Base-by-base conservation (phyloP, 768 basidiomycete species). In the Lactifluus hygrophoroides region DNA sequence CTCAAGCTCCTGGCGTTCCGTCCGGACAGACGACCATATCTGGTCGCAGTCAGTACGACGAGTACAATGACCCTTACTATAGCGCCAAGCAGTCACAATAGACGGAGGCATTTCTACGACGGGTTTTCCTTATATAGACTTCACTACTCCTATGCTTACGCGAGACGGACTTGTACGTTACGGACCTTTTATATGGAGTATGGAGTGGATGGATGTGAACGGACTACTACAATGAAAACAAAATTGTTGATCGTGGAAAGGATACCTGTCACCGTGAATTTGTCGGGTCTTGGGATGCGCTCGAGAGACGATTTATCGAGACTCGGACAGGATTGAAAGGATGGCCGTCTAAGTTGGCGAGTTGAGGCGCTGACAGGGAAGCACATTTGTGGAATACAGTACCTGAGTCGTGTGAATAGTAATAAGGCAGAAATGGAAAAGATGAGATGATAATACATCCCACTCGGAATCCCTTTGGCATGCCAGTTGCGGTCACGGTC, bases 51-150 rank as follows among this genome's bases (percentile, higher is more conserved):
- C 57, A 53, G 37, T 54, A 54, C 30, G 28, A 55, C n/a, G 55
- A 60, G 27, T 71, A 72, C 57, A 70, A 67, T 51, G 69, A 74
- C 54, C 65, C 66, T 16, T 72, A 74, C 52, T 58, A 72, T 50
- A 65, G 57, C 34, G 9, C 46, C 27, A n/a, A 49, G 3, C 32
- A 27, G 2, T 16, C 42, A 16, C 17, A 7, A 25, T 56, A 30
- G 51, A 17, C 8, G 45, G 25, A 5, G 47, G 30, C 27, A 23
- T 38, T 44, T 7, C n/a, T 16, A 3, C 32, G 30, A 8, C 19
- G 32, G 23, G 6, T 35, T 49, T 30, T 40, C 17, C 27, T 32
- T 28, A 16, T 25, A 34, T 43, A 51, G 37, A 51, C 35, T 27
- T 23, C 23, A 28, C 21, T 34, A 37, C 49, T n/a, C 40, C 23